Base-by-base conservation (phyloP, 2,329 filamentous ascomycete genomes). In the Paecilomyces fulvus region DNA sequence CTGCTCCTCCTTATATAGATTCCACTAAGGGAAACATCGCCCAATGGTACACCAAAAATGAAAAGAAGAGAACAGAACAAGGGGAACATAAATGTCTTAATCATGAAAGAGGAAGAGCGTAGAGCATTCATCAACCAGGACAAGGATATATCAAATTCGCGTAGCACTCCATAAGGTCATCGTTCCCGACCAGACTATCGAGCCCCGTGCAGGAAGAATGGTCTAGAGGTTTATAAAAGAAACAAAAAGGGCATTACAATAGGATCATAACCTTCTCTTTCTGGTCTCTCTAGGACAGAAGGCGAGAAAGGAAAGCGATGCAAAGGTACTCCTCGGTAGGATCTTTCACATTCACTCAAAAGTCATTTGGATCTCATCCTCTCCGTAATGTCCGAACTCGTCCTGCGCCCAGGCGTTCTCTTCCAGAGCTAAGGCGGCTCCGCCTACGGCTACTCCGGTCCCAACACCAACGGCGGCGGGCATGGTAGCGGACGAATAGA, bases 301-400 rank as follows among this genome's bases (percentile, higher is more conserved):
- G n/a, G 37, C 14, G n/a, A 17, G n/a, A n/a, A 43, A 17, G 12
- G 33, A 37, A 43, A n/a, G 14, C n/a, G 37, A 43, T 20, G 37
- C n/a, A 14, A 43, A 8, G 4, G 25, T 28, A 28, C 25, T 2
- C 4, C 25, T 28, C 17, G 20, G 14, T 20, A 43, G 37, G 14
- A 43, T 12, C 9, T 17, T 8, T 43, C 25, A 28, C 2, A 28
- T 23, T 75, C 76, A 89, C 71, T 87, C 89, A 82, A 92, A 92
- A 60, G 87, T 90, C 87, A 92, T 88, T 30, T 83, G 81, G 60
- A 92, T 88, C 71, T 90, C 87, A 68, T 84, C 83, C 70, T 90
- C 87, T 65, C 82, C 85, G 74, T 88, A 88, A 54, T 88, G 82
- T 25, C 74, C 72, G 30, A 86, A 82, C 49, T 89, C 86, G 50